These are phyloP conservation scores for Phaeosphaeriaceae sp. DNA, from an alignment of 2,329 filamentous ascomycete species.

Conservation along the genomic window DNA sequence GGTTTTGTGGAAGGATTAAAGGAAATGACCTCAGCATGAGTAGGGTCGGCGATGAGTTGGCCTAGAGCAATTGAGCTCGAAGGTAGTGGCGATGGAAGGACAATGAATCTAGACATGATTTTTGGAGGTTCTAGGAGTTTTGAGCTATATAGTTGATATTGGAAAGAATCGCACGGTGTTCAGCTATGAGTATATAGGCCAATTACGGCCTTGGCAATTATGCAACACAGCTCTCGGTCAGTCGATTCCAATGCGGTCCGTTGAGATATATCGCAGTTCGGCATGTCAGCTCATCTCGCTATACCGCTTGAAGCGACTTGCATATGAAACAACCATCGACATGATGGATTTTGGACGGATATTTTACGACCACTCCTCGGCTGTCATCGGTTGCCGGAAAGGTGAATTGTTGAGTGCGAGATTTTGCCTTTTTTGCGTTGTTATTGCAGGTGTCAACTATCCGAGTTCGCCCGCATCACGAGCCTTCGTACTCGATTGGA, in stretches of 20 bases:
- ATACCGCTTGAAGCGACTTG: slow-evolving; percentile 5
- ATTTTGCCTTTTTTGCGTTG: background rate
- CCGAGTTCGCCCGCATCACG: slow-evolving; percentile 20
- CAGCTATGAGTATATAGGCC: background rate
- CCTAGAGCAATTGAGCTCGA: slow-evolving; percentile 28
- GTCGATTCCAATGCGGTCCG: background rate
- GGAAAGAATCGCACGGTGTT: background rate
- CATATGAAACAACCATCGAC: slow-evolving; percentile 7
- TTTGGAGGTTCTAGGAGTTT: background rate
- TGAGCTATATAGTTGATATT: slow-evolving; percentile 1
- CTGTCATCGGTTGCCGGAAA: slow-evolving; percentile 29
- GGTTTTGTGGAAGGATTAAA: slow-evolving; percentile 12
- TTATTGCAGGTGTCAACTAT: slow-evolving; percentile 4
- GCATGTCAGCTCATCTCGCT: slow-evolving; percentile 8
- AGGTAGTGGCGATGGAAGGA: slow-evolving; percentile 33
- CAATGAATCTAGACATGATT: slow-evolving; percentile 28
- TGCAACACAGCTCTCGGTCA: background rate
- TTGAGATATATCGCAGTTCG: slow-evolving; percentile 6
- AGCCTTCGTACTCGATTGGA: slow-evolving; percentile 21
- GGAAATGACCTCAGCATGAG: slow-evolving; percentile 13
- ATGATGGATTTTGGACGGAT: slow-evolving; percentile 6
- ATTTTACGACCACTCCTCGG: slow-evolving; percentile 14
- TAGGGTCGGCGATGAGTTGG: slow-evolving; percentile 37
- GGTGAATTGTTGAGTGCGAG: slow-evolving; percentile 16
- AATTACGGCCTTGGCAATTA: background rate